Base-by-base conservation (phyloP, 2,329 filamentous ascomycete species). In the Claviceps sorghi region DNA sequence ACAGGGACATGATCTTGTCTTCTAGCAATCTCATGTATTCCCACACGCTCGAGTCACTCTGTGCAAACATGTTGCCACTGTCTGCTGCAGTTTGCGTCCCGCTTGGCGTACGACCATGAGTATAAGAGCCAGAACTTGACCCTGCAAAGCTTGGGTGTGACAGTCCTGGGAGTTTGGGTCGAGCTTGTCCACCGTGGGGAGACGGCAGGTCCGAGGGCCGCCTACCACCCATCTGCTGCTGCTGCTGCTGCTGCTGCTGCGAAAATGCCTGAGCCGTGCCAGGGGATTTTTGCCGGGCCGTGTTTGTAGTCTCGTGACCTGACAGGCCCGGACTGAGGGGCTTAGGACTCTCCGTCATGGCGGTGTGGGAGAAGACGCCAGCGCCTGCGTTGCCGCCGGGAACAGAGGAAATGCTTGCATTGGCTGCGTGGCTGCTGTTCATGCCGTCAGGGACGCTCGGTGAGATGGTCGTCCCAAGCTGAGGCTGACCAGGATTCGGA, bases 331-430 rank as follows among this genome's bases (percentile, higher is more conserved):
- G 84, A 55, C 83, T 89, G 42, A 95, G 72, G 4, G 89, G 84
- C 63, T 90, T 94, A 0, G 89, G 88, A 58, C 87, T 94, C 66
- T 95, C 88, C 3, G 86, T 93, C 72, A 95, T 86, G 54, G 72
- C 77, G 51, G 79, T 77, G 57, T 88, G 82, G 9, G 81, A 77
- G 63, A 88, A 94, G 57, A 89, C 77, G 19, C 76, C 77, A 47
- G 72, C 71, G 54, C 71, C 73, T 46, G 70, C 70, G 43, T 69
- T 67, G 50, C 68, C 69, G 30, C 75, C 63, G 8, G 75, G 70
- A 50, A 74, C 59, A 15, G 74, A 75, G 3, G 74, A 73, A 36
- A 76, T 67, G 59, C 72, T 77, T 11, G 74, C 71, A 52, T 70
- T 74, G 3, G 72, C 65, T 15, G 74, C 73, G 55, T 77, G 75